These are phyloP conservation scores for Chamaenerion angustifolium DNA, from an alignment of 345 rosid species.

Conservation along the genomic window DNA sequence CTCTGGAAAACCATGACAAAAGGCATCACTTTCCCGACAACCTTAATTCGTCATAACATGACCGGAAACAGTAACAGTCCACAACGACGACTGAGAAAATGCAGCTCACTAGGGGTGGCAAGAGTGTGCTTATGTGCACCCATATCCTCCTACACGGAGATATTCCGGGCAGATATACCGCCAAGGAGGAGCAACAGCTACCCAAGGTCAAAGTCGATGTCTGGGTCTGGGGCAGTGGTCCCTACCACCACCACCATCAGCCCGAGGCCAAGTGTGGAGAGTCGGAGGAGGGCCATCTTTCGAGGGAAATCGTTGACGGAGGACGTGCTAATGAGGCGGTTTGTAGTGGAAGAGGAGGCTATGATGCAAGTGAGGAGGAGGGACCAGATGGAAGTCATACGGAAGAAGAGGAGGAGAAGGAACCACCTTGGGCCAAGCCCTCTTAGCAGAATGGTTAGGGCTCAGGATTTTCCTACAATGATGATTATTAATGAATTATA, in stretches of 20 bases:
- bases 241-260: neutral
- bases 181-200: constrained; percentile 85
- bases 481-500: no score
- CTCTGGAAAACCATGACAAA: constrained; percentile 42
- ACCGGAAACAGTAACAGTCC: neutral
- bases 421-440: constrained; percentile 89
- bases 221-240: neutral
- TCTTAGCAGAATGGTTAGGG: constrained; percentile 65
- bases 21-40: constrained; percentile 8
- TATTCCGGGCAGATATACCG: constrained; percentile 51
- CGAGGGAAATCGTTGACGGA: constrained; percentile 84
- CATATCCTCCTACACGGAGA: constrained; percentile 79
- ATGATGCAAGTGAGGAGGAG: constrained; percentile 73
- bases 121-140: constrained; percentile 87
- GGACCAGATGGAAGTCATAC: constrained; percentile 74
- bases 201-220: constrained; percentile 52
- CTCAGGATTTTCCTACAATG: constrained; percentile 10
- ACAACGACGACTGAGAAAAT: constrained; percentile 38
- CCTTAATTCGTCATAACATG: neutral
- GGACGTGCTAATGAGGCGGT: constrained; percentile 83
- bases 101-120: constrained; percentile 66
- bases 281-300: constrained; percentile 40
- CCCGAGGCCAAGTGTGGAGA: constrained; percentile 39
- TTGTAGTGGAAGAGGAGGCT: constrained; percentile 83
- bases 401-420: constrained; percentile 56